phyloP scores from a whole-genome alignment of 805 yeast genomes.

The Zygoascus bituminiphila region DNA sequence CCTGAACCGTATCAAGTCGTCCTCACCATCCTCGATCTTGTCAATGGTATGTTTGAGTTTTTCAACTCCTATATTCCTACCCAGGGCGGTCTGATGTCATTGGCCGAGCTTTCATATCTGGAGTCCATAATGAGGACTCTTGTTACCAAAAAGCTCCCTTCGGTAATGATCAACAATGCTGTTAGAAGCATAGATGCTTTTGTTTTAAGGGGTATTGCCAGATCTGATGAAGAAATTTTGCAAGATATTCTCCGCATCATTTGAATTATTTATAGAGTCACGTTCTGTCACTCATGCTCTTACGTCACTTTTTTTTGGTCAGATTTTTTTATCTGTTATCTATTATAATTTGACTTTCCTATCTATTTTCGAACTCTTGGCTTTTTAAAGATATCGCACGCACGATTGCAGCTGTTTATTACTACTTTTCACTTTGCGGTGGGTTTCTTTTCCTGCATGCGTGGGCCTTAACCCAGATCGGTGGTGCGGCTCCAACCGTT shows the following conservation, averaged over 20 bases:
- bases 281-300: too few relatives aligned
- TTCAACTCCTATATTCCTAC: background rate
- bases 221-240: background rate
- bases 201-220: background rate
- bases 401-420: too few relatives aligned
- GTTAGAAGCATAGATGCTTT: background rate
- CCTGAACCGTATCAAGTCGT: constrained; percentile 15
- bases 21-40: constrained; percentile 13
- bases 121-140: background rate
- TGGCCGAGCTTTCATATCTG: background rate
- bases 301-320: background rate
- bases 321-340: too few relatives aligned
- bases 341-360: too few relatives aligned
- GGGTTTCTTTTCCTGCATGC: too few relatives aligned
- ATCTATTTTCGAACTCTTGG: too few relatives aligned
- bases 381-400: too few relatives aligned
- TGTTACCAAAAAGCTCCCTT: background rate
- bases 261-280: background rate
- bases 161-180: background rate
- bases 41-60: constrained; percentile 6
- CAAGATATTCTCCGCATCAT: background rate
- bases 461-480: too few relatives aligned
- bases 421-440: too few relatives aligned
- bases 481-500: too few relatives aligned
- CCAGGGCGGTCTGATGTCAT: background rate